Evolutionary conservation across 331 rosid species (phyloP).

Genomic region (Cydonia oblonga): DNA sequence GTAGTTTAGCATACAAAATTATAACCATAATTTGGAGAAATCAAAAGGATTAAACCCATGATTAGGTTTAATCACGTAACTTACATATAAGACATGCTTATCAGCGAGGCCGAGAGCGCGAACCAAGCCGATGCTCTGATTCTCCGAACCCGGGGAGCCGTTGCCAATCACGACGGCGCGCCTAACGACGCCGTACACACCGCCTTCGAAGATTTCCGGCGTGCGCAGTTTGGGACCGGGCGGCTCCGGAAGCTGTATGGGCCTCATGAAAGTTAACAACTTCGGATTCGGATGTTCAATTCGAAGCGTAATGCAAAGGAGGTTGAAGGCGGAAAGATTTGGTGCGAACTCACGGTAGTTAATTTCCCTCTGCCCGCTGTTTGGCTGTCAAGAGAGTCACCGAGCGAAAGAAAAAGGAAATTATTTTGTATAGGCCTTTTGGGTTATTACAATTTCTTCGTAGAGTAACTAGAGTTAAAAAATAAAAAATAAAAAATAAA

Average conservation of each 20-base stretch:
- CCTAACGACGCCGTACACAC: conserved; percentile 57
- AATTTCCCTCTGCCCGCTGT: neutral
- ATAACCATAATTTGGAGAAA: neutral
- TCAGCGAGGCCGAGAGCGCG: conserved; percentile 84
- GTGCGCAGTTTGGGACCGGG: conserved; percentile 46
- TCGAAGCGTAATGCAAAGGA: neutral
- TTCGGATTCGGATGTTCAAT: neutral
- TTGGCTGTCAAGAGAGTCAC: conserved; percentile 3
- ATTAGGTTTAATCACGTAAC: neutral
- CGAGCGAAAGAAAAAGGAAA: no score
- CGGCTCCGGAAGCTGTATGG: conserved; percentile 73
- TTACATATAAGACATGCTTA: conserved; percentile 56
- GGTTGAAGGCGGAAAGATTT: neutral
- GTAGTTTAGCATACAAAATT: neutral
- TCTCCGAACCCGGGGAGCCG: conserved; percentile 66
- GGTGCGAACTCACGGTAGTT: neutral
- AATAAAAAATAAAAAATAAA: no score
- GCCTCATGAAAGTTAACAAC: conserved; percentile 36
- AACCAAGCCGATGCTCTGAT: conserved; percentile 80
- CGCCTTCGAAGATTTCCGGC: conserved; percentile 78
- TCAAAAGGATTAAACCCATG: neutral
- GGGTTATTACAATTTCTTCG: no score
- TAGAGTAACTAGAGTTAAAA: no score
- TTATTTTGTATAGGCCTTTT: no score
- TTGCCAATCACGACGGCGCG: conserved; percentile 84